Conservation (phyloP, 768 basidiomycete genomes). For the Gyrodon lividus region DNA sequence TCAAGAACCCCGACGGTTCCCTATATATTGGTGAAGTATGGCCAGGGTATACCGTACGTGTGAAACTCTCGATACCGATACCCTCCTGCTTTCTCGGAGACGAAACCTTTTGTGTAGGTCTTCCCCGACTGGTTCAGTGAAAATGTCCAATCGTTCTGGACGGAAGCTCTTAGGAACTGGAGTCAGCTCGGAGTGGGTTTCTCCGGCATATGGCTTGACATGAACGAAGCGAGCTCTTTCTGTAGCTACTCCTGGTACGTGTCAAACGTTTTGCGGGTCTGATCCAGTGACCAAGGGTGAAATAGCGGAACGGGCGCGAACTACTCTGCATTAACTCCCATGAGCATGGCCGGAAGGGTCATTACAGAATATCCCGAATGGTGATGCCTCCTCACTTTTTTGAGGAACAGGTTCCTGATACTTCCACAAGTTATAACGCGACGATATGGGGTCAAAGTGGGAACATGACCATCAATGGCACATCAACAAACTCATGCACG, state of each 20-base stretch:
- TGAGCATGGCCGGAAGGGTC: constrained; percentile 50
- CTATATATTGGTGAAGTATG: constrained; percentile 75
- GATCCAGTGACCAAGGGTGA: constrained; percentile 55
- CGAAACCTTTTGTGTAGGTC: constrained; percentile 59
- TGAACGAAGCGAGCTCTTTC: constrained; percentile 64
- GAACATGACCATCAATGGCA: constrained; percentile 72
- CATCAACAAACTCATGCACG: constrained; percentile 47
- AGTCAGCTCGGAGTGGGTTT: constrained; percentile 45
- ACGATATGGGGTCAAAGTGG: constrained; percentile 66
- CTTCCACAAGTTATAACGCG: constrained; percentile 60
- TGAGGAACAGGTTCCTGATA: neutral
- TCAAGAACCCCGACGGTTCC: constrained; percentile 68
- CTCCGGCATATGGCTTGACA: constrained; percentile 62
- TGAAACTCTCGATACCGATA: neutral
- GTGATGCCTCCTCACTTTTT: constrained; percentile 29
- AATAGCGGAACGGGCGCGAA: constrained; percentile 50
- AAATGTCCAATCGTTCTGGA: constrained; percentile 53
- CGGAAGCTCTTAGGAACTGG: constrained; percentile 54
- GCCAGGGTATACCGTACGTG: constrained; percentile 66
- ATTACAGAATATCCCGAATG: constrained; percentile 66
- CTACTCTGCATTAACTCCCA: constrained; percentile 53
- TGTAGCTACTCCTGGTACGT: constrained; percentile 53
- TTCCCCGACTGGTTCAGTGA: constrained; percentile 57
- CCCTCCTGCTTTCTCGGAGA: constrained; percentile 20
- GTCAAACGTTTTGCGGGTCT: neutral